A percentile compares a stretch with the other conserved stretches of the same genome.
These are phyloP conservation scores for Penstemon newberryi DNA, from an alignment of 257 asterid species.

Conservation along the genomic window DNA sequence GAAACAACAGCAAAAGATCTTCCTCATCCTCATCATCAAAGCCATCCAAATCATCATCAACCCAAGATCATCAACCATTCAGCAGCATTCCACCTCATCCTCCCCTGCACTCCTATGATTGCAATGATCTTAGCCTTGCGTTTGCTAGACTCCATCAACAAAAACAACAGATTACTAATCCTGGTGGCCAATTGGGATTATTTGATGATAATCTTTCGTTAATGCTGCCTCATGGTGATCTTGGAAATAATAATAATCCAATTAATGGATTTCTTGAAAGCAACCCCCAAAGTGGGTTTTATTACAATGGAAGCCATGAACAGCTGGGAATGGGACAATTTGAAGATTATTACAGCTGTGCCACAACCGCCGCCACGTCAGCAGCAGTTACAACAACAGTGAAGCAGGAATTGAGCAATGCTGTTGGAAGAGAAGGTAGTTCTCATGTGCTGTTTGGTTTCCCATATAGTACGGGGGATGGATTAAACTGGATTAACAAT, in stretches of 20 bases:
- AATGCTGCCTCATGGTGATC: slow-evolving; percentile 1
- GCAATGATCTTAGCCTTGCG: slow-evolving; percentile 61
- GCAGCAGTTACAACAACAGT: slow-evolving; percentile 39
- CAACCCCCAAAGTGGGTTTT: slow-evolving; percentile 36
- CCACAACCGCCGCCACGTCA: slow-evolving; percentile 28
- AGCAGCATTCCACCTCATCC: slow-evolving; percentile 35
- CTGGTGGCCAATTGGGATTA: slow-evolving; percentile 19
- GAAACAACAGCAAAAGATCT: slow-evolving; percentile 61
- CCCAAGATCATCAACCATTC: slow-evolving; percentile 45
- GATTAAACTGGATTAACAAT: slow-evolving; percentile 57
- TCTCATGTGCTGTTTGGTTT: slow-evolving; percentile 56
- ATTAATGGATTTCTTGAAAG: slow-evolving; percentile 43
- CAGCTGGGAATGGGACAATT: slow-evolving; percentile 37
- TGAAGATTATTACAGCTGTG: slow-evolving; percentile 28
- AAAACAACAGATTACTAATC: slow-evolving; percentile 32
- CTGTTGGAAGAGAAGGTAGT: slow-evolving; percentile 31
- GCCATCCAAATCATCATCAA: background rate
- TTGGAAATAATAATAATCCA: background rate
- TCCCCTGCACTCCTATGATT: slow-evolving; percentile 37
- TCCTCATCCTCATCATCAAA: slow-evolving; percentile 39
- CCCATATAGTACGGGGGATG: slow-evolving; percentile 47
- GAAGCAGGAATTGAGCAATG: slow-evolving; percentile 62
- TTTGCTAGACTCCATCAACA: slow-evolving; percentile 74
- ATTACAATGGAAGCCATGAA: slow-evolving; percentile 40
- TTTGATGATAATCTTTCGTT: slow-evolving; percentile 4